phyloP scores from a whole-genome alignment of 2,329 filamentous ascomycete genomes.

The Colletotrichum echinochloae region DNA sequence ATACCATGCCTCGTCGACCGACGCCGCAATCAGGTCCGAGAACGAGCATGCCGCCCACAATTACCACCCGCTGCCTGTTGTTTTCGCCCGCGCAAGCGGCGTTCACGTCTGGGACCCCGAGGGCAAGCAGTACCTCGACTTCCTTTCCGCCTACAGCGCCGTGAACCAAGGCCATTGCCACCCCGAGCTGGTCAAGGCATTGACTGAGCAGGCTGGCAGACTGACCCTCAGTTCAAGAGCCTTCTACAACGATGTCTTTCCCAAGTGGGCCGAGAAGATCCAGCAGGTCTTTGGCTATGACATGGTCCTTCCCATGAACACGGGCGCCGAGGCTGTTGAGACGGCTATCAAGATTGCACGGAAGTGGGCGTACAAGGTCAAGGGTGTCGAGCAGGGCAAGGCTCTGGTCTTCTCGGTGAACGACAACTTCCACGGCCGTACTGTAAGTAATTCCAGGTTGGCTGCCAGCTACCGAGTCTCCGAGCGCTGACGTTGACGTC shows the following conservation, averaged over 20 bases:
- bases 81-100: slow-evolving; percentile 87
- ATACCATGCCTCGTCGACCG: slow-evolving; percentile 82
- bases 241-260: slow-evolving; percentile 99
- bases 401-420: slow-evolving; percentile 85
- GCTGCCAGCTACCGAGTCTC: background rate
- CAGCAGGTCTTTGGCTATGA: slow-evolving; percentile 92
- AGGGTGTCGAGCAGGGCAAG: slow-evolving; percentile 86
- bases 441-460: slow-evolving; percentile 67
- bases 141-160: slow-evolving; percentile 96
- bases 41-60: slow-evolving; percentile 93
- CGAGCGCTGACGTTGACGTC: slow-evolving; percentile 37
- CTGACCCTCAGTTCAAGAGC: slow-evolving; percentile 93
- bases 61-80: slow-evolving; percentile 96
- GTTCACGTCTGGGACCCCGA: slow-evolving; percentile 97
- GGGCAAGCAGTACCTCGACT: slow-evolving; percentile 95
- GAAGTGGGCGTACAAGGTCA: slow-evolving; percentile 98
- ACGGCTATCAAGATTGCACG: slow-evolving; percentile 95
- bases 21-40: slow-evolving; percentile 83
- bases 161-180: slow-evolving; percentile 99
- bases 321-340: slow-evolving; percentile 94
- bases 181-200: slow-evolving; percentile 90
- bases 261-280: slow-evolving; percentile 92
- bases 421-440: slow-evolving; percentile 97
- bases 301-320: slow-evolving; percentile 99
- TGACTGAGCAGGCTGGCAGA: slow-evolving; percentile 88